Evolutionary conservation across 129 eudicot species (phyloP).

Genomic region (Chrysanthemum seticuspe): DNA sequence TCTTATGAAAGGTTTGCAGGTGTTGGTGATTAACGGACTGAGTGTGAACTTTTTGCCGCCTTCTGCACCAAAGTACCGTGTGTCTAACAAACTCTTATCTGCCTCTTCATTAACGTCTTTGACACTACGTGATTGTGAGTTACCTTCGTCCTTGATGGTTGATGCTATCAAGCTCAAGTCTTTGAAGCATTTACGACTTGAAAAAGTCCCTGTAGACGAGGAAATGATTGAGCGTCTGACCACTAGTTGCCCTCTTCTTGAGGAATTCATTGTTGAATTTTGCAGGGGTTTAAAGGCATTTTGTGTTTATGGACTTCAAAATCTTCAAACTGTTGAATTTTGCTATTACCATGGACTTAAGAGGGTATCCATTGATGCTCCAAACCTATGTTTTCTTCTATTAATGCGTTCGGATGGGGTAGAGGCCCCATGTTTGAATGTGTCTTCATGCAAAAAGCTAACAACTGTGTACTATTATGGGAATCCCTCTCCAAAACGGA

Average conservation of each 20-base stretch:
- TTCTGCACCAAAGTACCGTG: not conserved
- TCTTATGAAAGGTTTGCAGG: not conserved
- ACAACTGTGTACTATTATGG: not conserved
- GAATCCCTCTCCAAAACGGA: not conserved
- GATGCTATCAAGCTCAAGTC: not conserved
- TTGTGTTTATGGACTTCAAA: not conserved
- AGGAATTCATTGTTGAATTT: not conserved
- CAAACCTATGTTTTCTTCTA: not conserved
- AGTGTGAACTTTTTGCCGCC: no score
- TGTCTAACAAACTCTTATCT: slow-evolving; percentile 1
- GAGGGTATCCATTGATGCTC: not conserved
- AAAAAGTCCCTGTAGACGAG: not conserved
- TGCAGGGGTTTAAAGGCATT: not conserved
- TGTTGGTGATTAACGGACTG: not conserved
- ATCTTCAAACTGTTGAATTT: not conserved
- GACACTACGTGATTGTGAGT: not conserved
- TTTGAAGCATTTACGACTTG: not conserved
- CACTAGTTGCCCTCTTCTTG: slow-evolving; percentile 1
- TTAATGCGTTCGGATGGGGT: not conserved
- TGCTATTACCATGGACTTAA: not conserved
- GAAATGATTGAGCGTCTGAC: not conserved
- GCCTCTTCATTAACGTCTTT: not conserved
- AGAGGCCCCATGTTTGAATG: not conserved
- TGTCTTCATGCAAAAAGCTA: not conserved
- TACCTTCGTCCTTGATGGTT: not conserved